Evolutionary conservation across 306 rosid genomes (phyloP).

Genomic region (Gynostemma pentaphyllum): DNA sequence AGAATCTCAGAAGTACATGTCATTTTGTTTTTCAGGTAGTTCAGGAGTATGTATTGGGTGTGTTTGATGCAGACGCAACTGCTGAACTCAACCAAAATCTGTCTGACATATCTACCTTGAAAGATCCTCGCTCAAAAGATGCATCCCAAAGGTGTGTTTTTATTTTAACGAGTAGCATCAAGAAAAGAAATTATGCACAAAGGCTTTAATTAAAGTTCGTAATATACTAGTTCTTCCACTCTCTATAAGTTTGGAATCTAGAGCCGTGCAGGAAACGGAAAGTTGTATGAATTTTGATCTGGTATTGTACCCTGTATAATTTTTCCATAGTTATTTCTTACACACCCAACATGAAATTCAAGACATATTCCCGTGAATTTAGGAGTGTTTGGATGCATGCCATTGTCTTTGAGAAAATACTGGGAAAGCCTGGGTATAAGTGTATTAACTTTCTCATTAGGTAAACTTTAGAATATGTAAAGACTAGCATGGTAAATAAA

Average conservation of each 20-base stretch:
- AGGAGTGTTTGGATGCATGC: background rate
- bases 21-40: constrained; percentile 40
- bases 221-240: background rate
- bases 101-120: constrained; percentile 72
- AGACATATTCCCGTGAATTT: background rate
- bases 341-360: background rate
- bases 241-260: background rate
- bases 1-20: constrained; percentile 6
- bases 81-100: constrained; percentile 66
- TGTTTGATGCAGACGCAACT: constrained; percentile 73
- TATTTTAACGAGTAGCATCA: background rate
- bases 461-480: background rate
- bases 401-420: background rate
- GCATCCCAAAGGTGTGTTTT: constrained; percentile 78
- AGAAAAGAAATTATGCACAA: background rate
- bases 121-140: constrained; percentile 91
- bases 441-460: background rate
- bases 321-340: background rate
- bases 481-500: background rate
- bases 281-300: background rate
- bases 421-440: background rate
- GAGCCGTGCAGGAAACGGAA: background rate
- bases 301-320: background rate
- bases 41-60: constrained; percentile 78
- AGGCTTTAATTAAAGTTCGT: background rate